Evolutionary conservation across 129 eudicot species (phyloP).

Genomic region (Helichrysum umbraculigerum): DNA sequence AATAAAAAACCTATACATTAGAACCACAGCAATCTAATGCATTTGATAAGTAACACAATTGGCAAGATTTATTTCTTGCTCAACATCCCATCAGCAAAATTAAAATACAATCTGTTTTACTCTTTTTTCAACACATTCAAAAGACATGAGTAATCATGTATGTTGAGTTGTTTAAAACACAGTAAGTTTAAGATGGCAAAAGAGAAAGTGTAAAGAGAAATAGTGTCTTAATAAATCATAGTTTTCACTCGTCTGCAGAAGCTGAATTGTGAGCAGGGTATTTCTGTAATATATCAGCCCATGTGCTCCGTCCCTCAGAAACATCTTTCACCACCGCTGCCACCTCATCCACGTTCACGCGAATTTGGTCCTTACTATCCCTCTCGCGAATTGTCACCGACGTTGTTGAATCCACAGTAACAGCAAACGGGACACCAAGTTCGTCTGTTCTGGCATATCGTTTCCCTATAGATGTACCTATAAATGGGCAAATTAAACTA

Average conservation of each 20-base stretch:
- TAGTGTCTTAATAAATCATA: background rate
- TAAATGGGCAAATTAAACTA: background rate
- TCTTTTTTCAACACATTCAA: background rate
- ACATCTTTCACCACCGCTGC: slow-evolving; percentile 61
- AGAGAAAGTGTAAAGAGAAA: background rate
- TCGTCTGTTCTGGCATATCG: slow-evolving; percentile 77
- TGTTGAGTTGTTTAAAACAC: background rate
- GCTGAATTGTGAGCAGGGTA: slow-evolving; percentile 46
- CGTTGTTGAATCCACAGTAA: slow-evolving; percentile 59
- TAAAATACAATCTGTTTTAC: background rate
- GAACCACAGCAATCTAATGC: background rate
- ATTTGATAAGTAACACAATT: background rate
- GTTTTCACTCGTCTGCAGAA: slow-evolving; percentile 45
- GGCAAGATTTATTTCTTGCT: background rate
- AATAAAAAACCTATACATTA: background rate
- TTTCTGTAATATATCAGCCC: slow-evolving; percentile 49
- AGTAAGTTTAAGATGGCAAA: background rate
- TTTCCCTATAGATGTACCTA: slow-evolving; percentile 81
- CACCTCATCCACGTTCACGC: slow-evolving; percentile 60
- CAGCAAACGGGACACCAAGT: slow-evolving; percentile 71
- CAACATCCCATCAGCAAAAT: background rate
- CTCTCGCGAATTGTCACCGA: slow-evolving; percentile 69
- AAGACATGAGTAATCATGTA: background rate
- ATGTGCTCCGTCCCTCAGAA: slow-evolving; percentile 53
- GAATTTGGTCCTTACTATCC: slow-evolving; percentile 65